Conservation (phyloP, 2,329 filamentous ascomycete genomes). For the Trichothecium sympodiale region DNA sequence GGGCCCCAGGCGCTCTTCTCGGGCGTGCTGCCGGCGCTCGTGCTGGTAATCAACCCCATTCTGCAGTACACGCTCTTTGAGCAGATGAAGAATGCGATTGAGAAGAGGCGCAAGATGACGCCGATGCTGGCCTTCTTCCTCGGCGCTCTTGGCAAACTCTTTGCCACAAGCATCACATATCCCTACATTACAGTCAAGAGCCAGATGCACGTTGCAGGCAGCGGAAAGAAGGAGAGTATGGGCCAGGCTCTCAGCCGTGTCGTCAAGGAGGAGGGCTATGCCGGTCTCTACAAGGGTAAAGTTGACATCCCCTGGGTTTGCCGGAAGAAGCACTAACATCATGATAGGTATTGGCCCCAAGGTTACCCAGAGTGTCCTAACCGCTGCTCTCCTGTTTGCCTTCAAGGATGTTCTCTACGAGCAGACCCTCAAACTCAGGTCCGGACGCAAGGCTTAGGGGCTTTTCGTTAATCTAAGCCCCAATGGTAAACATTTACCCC, state of each 20-base stretch:
- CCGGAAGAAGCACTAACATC: background rate
- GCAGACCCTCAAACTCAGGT: constrained; percentile 58
- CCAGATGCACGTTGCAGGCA: constrained; percentile 83
- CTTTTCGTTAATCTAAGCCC: too few species aligned
- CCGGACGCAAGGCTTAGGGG: constrained; percentile 10
- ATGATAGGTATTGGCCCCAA: constrained; percentile 79
- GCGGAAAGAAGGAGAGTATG: constrained; percentile 71
- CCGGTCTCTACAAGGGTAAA: constrained; percentile 83
- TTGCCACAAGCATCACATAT: constrained; percentile 89
- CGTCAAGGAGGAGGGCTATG: constrained; percentile 80
- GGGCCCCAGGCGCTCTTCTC: constrained; percentile 78
- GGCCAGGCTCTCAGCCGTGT: constrained; percentile 67
- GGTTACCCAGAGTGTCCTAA: constrained; percentile 92
- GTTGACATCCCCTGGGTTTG: background rate
- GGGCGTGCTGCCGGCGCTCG: constrained; percentile 82
- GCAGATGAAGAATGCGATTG: constrained; percentile 86
- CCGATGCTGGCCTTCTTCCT: constrained; percentile 83
- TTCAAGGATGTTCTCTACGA: constrained; percentile 97
- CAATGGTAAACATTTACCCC: background rate
- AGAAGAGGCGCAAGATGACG: constrained; percentile 63
- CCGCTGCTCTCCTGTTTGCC: constrained; percentile 89
- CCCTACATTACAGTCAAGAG: constrained; percentile 99
- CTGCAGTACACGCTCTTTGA: constrained; percentile 98
- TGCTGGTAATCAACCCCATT: constrained; percentile 96
- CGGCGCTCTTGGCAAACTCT: constrained; percentile 85